Conservation (phyloP, 345 rosid species). For the Syzygium aromaticum region DNA sequence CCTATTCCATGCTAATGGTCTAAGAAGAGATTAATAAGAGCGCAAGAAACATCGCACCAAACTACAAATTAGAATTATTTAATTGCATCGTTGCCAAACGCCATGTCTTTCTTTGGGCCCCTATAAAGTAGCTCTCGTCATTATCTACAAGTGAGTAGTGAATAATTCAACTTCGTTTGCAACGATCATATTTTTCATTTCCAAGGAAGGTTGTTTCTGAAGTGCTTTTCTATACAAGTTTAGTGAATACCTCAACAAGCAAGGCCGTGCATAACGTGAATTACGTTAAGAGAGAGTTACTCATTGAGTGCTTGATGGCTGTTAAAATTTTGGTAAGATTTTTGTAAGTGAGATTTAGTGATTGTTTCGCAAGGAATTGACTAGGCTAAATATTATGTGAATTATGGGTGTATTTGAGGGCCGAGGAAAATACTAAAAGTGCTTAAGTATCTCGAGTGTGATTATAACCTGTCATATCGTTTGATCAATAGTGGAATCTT, state of each 20-base stretch:
- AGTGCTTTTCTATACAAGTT: not conserved
- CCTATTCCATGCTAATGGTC: too few relatives aligned
- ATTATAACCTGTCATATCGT: not conserved
- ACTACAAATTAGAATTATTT: not conserved
- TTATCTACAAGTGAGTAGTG: not conserved
- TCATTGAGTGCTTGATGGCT: not conserved
- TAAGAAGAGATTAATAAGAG: too few relatives aligned
- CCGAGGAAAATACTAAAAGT: not conserved
- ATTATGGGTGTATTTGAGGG: not conserved
- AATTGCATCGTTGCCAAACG: not conserved
- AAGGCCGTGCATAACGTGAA: not conserved
- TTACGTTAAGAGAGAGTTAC: not conserved
- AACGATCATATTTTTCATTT: too few relatives aligned
- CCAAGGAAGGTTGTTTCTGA: not conserved
- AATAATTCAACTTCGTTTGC: too few relatives aligned
- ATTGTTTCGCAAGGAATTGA: not conserved
- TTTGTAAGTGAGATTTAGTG: not conserved
- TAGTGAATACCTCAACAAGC: not conserved
- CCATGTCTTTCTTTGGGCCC: not conserved
- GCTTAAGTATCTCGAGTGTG: fast-evolving
- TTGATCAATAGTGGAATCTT: not conserved
- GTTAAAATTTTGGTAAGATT: not conserved
- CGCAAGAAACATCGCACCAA: not conserved
- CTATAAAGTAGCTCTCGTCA: not conserved
- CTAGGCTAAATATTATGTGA: not conserved